Percentiles rank a stretch among this genome's conserved stretches.
These are phyloP conservation scores for Coemansia sp. DNA, from an alignment of 371 early-diverging fungal genomes.

Conservation along the genomic window DNA sequence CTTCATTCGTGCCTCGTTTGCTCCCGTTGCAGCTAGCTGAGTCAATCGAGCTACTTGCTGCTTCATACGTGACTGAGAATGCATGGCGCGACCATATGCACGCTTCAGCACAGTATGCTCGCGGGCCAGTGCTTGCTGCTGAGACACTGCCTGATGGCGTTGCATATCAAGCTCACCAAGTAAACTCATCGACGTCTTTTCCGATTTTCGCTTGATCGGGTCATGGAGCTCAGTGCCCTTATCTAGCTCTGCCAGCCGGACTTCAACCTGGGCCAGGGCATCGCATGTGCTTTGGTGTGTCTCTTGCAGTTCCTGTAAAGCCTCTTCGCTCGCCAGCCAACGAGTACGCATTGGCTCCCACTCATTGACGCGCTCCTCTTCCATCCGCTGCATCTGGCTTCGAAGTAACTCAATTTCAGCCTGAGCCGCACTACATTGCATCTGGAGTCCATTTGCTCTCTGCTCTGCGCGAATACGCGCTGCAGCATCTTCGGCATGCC, in stretches of 20 bases:
- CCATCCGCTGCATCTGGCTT: slow-evolving; percentile 26
- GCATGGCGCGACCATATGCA: slow-evolving; percentile 30
- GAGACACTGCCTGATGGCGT: slow-evolving; percentile 29
- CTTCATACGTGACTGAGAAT: slow-evolving; percentile 40
- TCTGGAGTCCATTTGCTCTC: slow-evolving; percentile 20
- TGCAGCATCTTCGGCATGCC: slow-evolving; percentile 24
- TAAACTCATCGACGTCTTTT: slow-evolving; percentile 40
- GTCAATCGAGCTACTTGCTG: slow-evolving; percentile 47
- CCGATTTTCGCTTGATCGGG: slow-evolving; percentile 9
- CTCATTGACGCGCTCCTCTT: slow-evolving; percentile 29
- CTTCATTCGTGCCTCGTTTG: slow-evolving; percentile 42
- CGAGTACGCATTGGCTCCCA: slow-evolving; percentile 48
- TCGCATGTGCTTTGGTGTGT: slow-evolving; percentile 43
- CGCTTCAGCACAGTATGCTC: slow-evolving; percentile 35
- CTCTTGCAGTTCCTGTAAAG: slow-evolving; percentile 42
- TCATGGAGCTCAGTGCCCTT: slow-evolving; percentile 4
- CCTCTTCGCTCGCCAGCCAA: slow-evolving; percentile 42
- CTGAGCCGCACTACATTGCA: slow-evolving; percentile 11
- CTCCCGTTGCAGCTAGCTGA: slow-evolving; percentile 41
- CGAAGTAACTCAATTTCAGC: slow-evolving; percentile 30
- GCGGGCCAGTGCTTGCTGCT: slow-evolving; percentile 33
- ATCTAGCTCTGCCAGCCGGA: slow-evolving; percentile 36
- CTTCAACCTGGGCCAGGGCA: slow-evolving; percentile 34
- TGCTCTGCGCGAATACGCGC: slow-evolving; percentile 40
- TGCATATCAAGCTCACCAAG: slow-evolving; percentile 47